Evolutionary conservation across 306 rosid genomes (phyloP), one percentile per base, ranked within the genome.

Genomic region (Castanospermum australe): DNA sequence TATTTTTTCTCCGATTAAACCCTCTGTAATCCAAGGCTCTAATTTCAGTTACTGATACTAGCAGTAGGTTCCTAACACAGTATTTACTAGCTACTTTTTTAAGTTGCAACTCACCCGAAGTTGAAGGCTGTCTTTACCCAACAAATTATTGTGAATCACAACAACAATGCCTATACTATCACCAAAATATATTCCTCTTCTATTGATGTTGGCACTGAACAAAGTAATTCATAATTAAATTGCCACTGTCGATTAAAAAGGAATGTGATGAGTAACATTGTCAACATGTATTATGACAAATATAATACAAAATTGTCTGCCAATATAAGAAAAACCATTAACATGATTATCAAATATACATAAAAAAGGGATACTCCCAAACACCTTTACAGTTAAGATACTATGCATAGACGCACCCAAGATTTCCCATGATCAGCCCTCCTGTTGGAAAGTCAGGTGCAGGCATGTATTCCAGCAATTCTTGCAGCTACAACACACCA

Each of bases 391-490:
- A 14, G 33, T 52, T 36, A 21, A 32, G 60, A 28, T 73, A 47
- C 8, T 36, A 30, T 33, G 32, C 15, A 79, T 67, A 71, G 25
- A 74, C 94, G 75, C 78, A 95, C 99, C 99, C 99, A 86, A 87
- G 56, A 81, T 90, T 95, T 59, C 99, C 99, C 99, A 95, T 95
- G 69, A 95, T 91, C 77, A 95, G 47, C 86, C 98, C 98, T 62
- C 99, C 99, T n/a, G 99, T 93, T 13, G 98, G 99, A 88, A 95
- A 95, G 83, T 95, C 99, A 13, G 99, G 99, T 78, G 96, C 99
- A 38, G 99, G 99, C 99, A 95, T 95, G 92, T 93, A 95, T 83
- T 95, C 99, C 77, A 95, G 89, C 87, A 95, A 85, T 87, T 95
- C 99, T 90, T 95, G 99, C 79, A 95, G 74, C 98, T 95, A 82